Base-by-base conservation (phyloP, 768 basidiomycete genomes). In the Neoboletus subvelutipes region DNA sequence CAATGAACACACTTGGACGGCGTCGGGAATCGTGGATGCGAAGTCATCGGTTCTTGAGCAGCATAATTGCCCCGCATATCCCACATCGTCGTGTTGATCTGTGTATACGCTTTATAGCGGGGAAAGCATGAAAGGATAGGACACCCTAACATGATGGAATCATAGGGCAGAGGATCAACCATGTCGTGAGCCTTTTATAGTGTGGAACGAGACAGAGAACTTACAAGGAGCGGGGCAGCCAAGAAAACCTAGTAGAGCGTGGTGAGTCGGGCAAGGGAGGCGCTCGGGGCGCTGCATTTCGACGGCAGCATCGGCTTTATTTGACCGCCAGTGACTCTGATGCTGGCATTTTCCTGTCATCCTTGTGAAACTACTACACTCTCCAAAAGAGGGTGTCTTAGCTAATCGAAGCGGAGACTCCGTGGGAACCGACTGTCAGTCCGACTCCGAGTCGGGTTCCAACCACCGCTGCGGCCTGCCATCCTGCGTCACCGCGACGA, bases 41-140 rank as follows among this genome's bases (percentile, higher is more conserved):
- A 52, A 3, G 66, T 55, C 34, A 4, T 54, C 11, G 39, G 56
- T 39, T 65, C 60, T 52, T 62, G 60, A 12, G 49, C 41, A 34
- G 52, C 39, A 34, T 57, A 10, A 22, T 62, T 59, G 2, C 62
- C 70, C 5, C 63, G 61, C 49, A 58, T 4, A 31, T 72, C 72
- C 71, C 68, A 73, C 70, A 50, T 64, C 62, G 50, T 59, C 22
- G 68, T 24, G 29, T 72, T 71, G n/a, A 72, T 56, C 41, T 73
- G 67, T 7, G 66, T 73, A 26, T 73, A 73, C 43, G 71, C 58
- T 43, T 64, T 73, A 5, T 72, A 70, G 61, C 68, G 72, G 12
- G 71, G 72, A 45, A 72, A 73, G 50, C 55, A 68, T 3, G 69
- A 63, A 31, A 73, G 54, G 43, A 64, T 17, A 20, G 72, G 68